Evolutionary conservation across 2,329 filamentous ascomycete genomes (phyloP).

Genomic region (Fusarium annulatum): DNA sequence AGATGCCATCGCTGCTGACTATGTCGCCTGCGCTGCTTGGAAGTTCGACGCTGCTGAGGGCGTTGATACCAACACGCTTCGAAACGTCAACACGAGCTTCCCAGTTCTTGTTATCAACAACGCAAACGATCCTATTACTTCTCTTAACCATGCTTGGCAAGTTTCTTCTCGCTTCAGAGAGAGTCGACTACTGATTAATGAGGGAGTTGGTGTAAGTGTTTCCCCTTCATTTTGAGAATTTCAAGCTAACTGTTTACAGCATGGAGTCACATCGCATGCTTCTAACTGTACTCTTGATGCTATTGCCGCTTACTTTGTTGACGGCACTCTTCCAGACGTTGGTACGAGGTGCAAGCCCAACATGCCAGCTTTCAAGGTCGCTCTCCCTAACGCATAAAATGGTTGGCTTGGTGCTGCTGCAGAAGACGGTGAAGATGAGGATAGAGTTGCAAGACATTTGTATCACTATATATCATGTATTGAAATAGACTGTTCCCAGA

Average conservation of each 20-base stretch:
- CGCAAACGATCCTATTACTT: constrained; percentile 34
- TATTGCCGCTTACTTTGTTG: constrained; percentile 21
- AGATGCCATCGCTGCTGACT: constrained; percentile 13
- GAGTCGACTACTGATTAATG: constrained; percentile 34
- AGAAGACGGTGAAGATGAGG: not conserved
- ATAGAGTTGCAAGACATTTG: not conserved
- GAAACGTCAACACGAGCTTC: constrained; percentile 35
- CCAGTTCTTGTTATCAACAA: constrained; percentile 36
- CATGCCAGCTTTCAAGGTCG: constrained; percentile 22
- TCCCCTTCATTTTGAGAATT: rapidly evolving
- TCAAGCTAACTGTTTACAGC: not conserved
- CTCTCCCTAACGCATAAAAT: not conserved
- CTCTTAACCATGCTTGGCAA: constrained; percentile 30
- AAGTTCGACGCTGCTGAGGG: constrained; percentile 28
- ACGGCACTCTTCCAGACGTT: constrained; percentile 11
- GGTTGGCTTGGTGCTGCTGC: not conserved
- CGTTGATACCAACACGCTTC: constrained; percentile 18
- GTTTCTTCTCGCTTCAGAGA: constrained; percentile 28
- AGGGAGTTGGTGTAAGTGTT: constrained; percentile 37
- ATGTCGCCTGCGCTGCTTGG: constrained; percentile 25
- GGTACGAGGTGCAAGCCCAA: constrained; percentile 24
- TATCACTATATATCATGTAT: not conserved
- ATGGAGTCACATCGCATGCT: constrained; percentile 26
- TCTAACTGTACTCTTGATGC: constrained; percentile 19
- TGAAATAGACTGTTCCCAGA: not conserved